Evolutionary conservation across 2,329 filamentous ascomycete genomes (phyloP), one percentile per base, ranked within the genome.

Genomic region (Didymella pomorum): DNA sequence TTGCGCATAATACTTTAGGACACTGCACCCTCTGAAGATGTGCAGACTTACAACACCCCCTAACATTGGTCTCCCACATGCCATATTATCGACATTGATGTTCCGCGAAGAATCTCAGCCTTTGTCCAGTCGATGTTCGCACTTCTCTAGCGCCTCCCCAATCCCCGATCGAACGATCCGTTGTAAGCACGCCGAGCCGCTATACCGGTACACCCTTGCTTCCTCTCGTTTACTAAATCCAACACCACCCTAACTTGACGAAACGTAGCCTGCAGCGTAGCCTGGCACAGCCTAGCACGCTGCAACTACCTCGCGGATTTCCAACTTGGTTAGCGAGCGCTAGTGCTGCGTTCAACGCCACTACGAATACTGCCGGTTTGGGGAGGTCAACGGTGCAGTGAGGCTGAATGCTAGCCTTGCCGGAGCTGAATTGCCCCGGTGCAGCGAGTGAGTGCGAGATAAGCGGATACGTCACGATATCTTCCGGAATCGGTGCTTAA

Each of bases 261-360:
- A 50, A 56, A 39, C 39, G 7, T 39, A 39, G 35, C 35, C n/a
- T 39, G 35, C n/a, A 20, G 35, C 35, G 52, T 54, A 54, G 52
- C 52, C 52, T 54, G 45, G 53, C 53, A 46, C 33, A 52, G 54
- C 43, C 47, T 52, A 52, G 50, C 48, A 35, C 43, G 43, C 54
- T 53, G 49, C 55, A 37, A 41, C 46, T 58, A 54, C 14, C 23
- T 59, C 57, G 33, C 25, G 14, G 16, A 43, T 46, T 59, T 52
- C 56, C 51, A 45, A 28, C 31, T 35, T 35, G 58, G 57, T 54
- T 62, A 62, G 60, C 49, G 46, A 44, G 23, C 21, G 21, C 39
- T 62, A 62, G 60, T 57, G 60, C 60, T 44, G 60, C 48, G 31
- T 56, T 62, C 60, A 20, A 62, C 43, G 43, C 56, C 23, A 10